phyloP scores from a whole-genome alignment of 352 stramenopile species.

The Phytophthora rubi region DNA sequence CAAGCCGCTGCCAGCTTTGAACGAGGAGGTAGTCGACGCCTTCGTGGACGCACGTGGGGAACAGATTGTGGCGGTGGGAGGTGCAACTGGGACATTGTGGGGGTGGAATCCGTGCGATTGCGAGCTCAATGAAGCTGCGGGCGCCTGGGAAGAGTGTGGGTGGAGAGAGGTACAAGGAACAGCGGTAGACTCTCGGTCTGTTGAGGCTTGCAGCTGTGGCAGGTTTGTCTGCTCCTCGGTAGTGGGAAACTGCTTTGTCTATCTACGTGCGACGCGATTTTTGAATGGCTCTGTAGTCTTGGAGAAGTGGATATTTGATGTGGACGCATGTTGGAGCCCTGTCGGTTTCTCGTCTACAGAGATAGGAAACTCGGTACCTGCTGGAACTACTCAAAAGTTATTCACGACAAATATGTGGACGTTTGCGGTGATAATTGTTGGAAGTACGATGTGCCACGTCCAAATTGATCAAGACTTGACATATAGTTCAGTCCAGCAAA shows the following conservation, averaged over 20 bases:
- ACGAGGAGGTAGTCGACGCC: slow-evolving; percentile 20
- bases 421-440: slow-evolving; percentile 7
- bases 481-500: slow-evolving; percentile 7
- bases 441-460: slow-evolving; percentile 15
- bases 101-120: slow-evolving; percentile 6
- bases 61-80: slow-evolving; percentile 20
- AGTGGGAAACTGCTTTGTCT: slow-evolving; percentile 29
- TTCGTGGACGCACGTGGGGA: slow-evolving; percentile 24
- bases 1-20: slow-evolving; percentile 1
- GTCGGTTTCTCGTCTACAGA: slow-evolving; percentile 20
- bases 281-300: slow-evolving; percentile 6
- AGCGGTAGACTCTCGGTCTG: neutral
- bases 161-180: slow-evolving; percentile 18
- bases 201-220: slow-evolving; percentile 10
- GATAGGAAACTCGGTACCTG: neutral
- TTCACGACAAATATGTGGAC: slow-evolving; percentile 26
- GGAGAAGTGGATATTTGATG: slow-evolving; percentile 35
- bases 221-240: slow-evolving; percentile 29
- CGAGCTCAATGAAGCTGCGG: neutral
- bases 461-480: slow-evolving; percentile 19
- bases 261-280: slow-evolving; percentile 9
- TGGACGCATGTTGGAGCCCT: slow-evolving; percentile 21
- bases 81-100: slow-evolving; percentile 12
- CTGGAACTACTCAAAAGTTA: slow-evolving; percentile 6
- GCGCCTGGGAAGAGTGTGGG: neutral